Percentiles rank a stretch among this genome's conserved stretches.
Evolutionary conservation across 305 asterid genomes (phyloP).

Genomic region (Ajuga reptans): DNA sequence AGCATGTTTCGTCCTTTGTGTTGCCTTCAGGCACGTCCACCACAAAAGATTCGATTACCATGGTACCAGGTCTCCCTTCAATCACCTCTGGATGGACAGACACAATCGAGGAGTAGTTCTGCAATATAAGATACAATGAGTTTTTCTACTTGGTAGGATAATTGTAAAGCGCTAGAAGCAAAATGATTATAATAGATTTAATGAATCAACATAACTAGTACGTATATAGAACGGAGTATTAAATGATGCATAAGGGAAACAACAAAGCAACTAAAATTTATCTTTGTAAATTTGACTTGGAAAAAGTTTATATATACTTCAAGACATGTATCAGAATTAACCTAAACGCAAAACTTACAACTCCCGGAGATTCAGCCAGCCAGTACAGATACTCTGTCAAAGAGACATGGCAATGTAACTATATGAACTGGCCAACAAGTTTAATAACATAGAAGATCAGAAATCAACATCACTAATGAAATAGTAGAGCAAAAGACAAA

Average conservation of each 20-base stretch:
- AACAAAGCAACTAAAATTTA: background rate
- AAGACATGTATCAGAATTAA: background rate
- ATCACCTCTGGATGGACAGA: conserved; percentile 71
- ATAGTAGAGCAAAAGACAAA: background rate
- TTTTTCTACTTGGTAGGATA: background rate
- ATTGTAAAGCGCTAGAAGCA: background rate
- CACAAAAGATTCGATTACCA: conserved; percentile 67
- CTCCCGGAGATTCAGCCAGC: background rate
- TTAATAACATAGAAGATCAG: background rate
- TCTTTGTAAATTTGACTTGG: background rate
- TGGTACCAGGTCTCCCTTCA: conserved; percentile 62
- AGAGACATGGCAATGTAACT: background rate
- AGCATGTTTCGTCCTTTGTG: conserved; percentile 78
- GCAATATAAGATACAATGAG: conserved; percentile 21
- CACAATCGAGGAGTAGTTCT: conserved; percentile 67
- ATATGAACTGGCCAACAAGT: background rate
- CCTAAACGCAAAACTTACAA: background rate
- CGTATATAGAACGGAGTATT: background rate
- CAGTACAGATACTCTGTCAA: background rate
- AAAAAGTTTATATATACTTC: background rate
- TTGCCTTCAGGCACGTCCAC: conserved; percentile 82
- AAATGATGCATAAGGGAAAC: background rate
- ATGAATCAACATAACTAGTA: background rate
- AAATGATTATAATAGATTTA: background rate
- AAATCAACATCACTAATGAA: background rate